Conservation (phyloP, 768 basidiomycete genomes). For the Chalciporus pseudorubinellus region DNA sequence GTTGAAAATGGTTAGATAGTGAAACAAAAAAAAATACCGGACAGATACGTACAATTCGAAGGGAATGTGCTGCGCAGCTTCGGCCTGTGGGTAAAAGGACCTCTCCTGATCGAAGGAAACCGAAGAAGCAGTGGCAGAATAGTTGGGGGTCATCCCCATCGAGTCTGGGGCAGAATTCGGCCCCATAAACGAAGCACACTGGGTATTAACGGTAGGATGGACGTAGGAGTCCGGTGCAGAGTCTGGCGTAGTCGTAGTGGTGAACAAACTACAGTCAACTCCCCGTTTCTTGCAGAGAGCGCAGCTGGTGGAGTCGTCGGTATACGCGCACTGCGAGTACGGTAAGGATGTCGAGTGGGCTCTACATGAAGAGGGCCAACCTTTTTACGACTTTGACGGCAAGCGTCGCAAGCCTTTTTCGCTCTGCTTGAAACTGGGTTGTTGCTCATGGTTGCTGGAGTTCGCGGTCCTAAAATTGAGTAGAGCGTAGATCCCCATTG, state of each 20-base stretch:
- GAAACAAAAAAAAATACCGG: neutral
- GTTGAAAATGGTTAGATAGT: conserved; percentile 4
- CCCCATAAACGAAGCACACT: too few species aligned
- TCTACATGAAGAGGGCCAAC: conserved; percentile 3
- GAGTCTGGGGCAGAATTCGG: neutral
- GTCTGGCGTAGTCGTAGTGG: neutral
- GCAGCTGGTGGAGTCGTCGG: conserved; percentile 11
- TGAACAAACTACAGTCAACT: conserved; percentile 17
- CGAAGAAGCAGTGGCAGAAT: conserved; percentile 1
- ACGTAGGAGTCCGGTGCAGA: neutral
- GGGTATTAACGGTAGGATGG: neutral
- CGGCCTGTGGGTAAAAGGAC: too few species aligned
- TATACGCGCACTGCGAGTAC: conserved; percentile 17
- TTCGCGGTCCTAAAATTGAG: conserved; percentile 1
- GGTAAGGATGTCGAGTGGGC: neutral
- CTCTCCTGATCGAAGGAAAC: neutral
- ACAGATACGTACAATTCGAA: conserved; percentile 9
- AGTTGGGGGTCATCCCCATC: conserved; percentile 8
- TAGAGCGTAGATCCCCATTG: neutral
- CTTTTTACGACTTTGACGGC: conserved; percentile 27
- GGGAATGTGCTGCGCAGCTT: too few species aligned
- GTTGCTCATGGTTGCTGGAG: conserved; percentile 17
- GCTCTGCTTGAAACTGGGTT: conserved; percentile 17
- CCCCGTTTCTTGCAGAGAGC: conserved; percentile 15
- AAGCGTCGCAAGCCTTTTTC: conserved; percentile 23